Evolutionary conservation across 805 yeast species (phyloP).

Genomic region (Lipomyces spencermartinsiae): DNA sequence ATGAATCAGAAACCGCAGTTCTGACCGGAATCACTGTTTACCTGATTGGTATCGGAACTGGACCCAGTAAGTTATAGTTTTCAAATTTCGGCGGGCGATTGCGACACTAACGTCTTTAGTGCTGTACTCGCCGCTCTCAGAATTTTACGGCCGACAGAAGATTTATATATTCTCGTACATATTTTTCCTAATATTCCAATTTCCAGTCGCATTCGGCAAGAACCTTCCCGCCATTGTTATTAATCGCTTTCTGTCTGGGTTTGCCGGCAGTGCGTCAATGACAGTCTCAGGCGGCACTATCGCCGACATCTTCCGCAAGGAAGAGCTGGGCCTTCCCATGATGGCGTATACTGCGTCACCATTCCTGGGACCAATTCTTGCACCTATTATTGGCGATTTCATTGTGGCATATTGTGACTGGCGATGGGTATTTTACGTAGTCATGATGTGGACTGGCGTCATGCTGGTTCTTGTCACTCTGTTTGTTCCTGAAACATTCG

Average conservation of each 20-base stretch:
- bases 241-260: conserved; percentile 74
- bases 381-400: conserved; percentile 64
- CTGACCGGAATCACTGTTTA: neutral
- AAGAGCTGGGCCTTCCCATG: conserved; percentile 41
- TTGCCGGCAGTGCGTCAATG: conserved; percentile 79
- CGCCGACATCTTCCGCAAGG: conserved; percentile 73
- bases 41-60: conserved; percentile 1
- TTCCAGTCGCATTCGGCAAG: conserved; percentile 54
- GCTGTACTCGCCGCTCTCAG: conserved; percentile 70
- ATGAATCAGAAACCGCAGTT: neutral
- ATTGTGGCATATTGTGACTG: conserved; percentile 52
- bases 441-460: conserved; percentile 40
- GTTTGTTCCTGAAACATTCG: conserved; percentile 83
- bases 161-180: conserved; percentile 48
- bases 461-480: conserved; percentile 38
- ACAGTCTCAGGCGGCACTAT: conserved; percentile 86
- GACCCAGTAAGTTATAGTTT: neutral
- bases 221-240: conserved; percentile 55
- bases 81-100: conserved; percentile 42
- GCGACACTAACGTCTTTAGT: conserved; percentile 72
- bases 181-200: conserved; percentile 54
- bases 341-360: conserved; percentile 33
- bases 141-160: conserved; percentile 70
- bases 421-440: conserved; percentile 75
- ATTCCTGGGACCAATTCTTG: conserved; percentile 68